phyloP scores from a whole-genome alignment of 2,329 filamentous ascomycete genomes.

The Pseudogymnoascus sp. region DNA sequence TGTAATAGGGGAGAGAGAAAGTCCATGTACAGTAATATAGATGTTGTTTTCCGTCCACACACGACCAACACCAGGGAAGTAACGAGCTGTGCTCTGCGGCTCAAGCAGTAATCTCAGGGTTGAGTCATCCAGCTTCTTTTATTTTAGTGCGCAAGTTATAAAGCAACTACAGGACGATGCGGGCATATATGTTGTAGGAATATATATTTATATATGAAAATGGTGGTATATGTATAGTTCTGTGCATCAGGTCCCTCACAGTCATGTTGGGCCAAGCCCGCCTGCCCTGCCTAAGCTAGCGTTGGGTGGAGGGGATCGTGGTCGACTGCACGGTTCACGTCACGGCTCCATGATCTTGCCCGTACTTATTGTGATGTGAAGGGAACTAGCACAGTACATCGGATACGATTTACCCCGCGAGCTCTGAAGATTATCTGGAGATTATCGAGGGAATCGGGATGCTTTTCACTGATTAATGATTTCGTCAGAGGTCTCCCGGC shows the following conservation, averaged over 20 bases:
- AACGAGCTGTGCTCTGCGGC: neutral
- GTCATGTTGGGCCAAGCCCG: neutral
- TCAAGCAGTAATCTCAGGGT: neutral
- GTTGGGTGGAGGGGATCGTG: neutral
- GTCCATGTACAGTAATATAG: neutral
- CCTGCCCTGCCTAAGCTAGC: neutral
- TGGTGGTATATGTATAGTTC: neutral
- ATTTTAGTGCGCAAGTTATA: neutral
- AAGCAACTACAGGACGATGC: neutral
- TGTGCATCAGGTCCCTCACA: neutral
- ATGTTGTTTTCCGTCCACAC: neutral
- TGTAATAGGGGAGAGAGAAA: neutral
- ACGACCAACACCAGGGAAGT: neutral
- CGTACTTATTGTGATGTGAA: neutral
- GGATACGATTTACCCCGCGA: neutral
- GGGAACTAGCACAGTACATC: neutral
- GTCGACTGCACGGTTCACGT: slow-evolving; percentile 4
- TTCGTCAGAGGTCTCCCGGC: neutral
- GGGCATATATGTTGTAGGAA: neutral
- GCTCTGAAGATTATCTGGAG: neutral
- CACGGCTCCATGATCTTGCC: neutral
- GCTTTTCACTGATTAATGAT: slow-evolving; percentile 8
- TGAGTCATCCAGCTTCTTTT: neutral
- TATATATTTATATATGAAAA: neutral
- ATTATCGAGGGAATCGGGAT: slow-evolving; percentile 4